Evolutionary conservation across 139 green algal species (phyloP).

Genomic region (Chlorella sp.): DNA sequence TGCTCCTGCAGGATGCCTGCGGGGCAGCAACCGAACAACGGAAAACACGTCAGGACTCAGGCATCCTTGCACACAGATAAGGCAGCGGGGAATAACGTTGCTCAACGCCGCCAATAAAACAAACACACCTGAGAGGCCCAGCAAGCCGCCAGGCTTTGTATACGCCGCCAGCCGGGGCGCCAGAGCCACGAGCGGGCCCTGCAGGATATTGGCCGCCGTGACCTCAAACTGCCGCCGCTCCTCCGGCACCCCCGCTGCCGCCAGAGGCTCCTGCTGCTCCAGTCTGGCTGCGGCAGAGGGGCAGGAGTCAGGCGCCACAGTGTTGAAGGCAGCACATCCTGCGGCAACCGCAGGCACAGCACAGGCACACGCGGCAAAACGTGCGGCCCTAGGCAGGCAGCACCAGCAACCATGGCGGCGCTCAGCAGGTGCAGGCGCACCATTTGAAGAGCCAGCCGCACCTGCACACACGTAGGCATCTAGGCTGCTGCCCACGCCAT

Average conservation of each 20-base stretch:
- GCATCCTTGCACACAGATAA: too few relatives aligned
- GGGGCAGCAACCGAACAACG: background rate
- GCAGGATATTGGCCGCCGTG: conserved; percentile 84
- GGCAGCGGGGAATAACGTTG: too few relatives aligned
- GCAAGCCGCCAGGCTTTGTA: conserved; percentile 41
- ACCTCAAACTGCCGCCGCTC: conserved; percentile 27
- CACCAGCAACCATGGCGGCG: too few relatives aligned
- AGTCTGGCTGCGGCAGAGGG: conserved; percentile 18
- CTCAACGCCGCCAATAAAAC: too few relatives aligned
- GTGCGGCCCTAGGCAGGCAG: too few relatives aligned
- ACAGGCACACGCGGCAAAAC: too few relatives aligned
- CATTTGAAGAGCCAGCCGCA: background rate
- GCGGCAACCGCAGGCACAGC: background rate
- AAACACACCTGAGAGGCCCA: conserved; percentile 59
- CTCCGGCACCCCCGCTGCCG: background rate
- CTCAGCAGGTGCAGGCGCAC: too few relatives aligned
- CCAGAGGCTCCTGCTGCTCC: conserved; percentile 44
- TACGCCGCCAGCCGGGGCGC: conserved; percentile 52
- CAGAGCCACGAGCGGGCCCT: conserved; percentile 76
- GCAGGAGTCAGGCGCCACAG: background rate
- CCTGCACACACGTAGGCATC: conserved; percentile 37
- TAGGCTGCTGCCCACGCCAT: conserved; percentile 50
- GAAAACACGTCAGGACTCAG: too few relatives aligned
- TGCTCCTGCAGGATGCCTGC: conserved; percentile 70
- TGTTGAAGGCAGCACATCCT: background rate